Evolutionary conservation across 352 stramenopile species (phyloP), one percentile per base, ranked within the genome.

Genomic region (Globisporangium alternatum): DNA sequence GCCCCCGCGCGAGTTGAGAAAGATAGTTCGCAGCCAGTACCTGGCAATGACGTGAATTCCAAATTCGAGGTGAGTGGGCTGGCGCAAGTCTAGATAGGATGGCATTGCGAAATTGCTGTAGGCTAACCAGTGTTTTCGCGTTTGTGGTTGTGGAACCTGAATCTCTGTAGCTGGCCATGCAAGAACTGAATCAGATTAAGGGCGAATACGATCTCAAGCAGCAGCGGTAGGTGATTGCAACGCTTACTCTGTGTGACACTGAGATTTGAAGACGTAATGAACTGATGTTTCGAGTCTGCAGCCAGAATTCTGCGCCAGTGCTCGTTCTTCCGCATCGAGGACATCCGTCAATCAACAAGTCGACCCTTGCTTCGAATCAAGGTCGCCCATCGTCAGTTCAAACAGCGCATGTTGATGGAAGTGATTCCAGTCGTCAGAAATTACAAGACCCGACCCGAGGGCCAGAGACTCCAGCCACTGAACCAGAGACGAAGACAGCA

Each of bases 101-200:
- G 19, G 51, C 35, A 19, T 57, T 2, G 17, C 10, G 2, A 53
- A n/a, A 8, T 33, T n/a, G 25, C 3, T 35, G 6, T 6, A 41
- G 25, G 25, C 51, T 56, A 12, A 56, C 28, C 35, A 41, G 12
- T 17, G 10, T 3, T 21, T 41, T 21, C n/a, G 1, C 1, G n/a
- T 35, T 6, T 56, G 43, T 10, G 17, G 6, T 21, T 47, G 15
- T 47, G 15, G 37, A 22, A 48, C 2, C 2, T 48, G 51, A 28
- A 41, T 56, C 17, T 31, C 7, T 30, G n/a, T 51, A 83, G 76
- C 45, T 81, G 12, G 76, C 77, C 0, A 80, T 83, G 68, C 70
- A 81, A 33, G 77, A 86, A 51, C 68, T 86, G 22, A 67, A 77
- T 19, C 41, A 80, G 58, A 86, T 82, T 53, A 81, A 83, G 59